These are phyloP conservation scores for Parastagonospora avenae DNA, from an alignment of 2,329 filamentous ascomycete genomes.

Conservation along the genomic window DNA sequence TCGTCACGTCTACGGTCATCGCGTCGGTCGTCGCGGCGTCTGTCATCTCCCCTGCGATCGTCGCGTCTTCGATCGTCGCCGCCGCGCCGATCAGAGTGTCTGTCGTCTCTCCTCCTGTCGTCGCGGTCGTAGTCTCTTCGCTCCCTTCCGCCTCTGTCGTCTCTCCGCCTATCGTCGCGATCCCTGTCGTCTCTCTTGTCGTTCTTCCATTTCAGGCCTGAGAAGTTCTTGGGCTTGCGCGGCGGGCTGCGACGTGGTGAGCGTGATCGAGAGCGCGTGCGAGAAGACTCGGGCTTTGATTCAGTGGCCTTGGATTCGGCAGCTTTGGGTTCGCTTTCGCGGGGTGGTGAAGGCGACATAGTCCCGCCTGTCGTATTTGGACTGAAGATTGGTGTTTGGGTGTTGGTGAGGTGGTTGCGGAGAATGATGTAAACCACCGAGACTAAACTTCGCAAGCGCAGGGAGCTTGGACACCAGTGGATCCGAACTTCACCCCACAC, in stretches of 20 bases:
- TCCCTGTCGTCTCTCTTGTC: slow-evolving; percentile 33
- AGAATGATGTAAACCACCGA: slow-evolving; percentile 17
- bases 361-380: neutral
- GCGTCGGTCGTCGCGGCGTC: slow-evolving; percentile 10
- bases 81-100: too few species aligned
- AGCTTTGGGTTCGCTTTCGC: slow-evolving; percentile 5
- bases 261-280: slow-evolving; percentile 36
- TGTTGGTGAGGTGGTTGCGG: neutral
- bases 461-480: slow-evolving; percentile 18
- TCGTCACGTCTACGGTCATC: slow-evolving; percentile 17
- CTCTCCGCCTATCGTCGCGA: slow-evolving; percentile 49
- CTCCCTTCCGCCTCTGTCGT: slow-evolving; percentile 48
- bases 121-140: slow-evolving; percentile 15
- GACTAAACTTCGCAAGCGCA: neutral
- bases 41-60: slow-evolving; percentile 44
- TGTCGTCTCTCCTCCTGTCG: slow-evolving; percentile 27
- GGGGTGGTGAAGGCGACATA: slow-evolving; percentile 18
- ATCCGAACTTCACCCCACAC: neutral
- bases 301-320: neutral
- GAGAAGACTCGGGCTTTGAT: slow-evolving; percentile 4
- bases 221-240: slow-evolving; percentile 47
- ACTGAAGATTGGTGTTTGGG: neutral
- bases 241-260: slow-evolving; percentile 34
- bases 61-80: slow-evolving; percentile 48
- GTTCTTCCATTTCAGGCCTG: slow-evolving; percentile 65